Percentiles rank a stretch among this genome's conserved stretches.
phyloP scores from a whole-genome alignment of 2,329 filamentous ascomycete species.

The Verticillium alfalfae region DNA sequence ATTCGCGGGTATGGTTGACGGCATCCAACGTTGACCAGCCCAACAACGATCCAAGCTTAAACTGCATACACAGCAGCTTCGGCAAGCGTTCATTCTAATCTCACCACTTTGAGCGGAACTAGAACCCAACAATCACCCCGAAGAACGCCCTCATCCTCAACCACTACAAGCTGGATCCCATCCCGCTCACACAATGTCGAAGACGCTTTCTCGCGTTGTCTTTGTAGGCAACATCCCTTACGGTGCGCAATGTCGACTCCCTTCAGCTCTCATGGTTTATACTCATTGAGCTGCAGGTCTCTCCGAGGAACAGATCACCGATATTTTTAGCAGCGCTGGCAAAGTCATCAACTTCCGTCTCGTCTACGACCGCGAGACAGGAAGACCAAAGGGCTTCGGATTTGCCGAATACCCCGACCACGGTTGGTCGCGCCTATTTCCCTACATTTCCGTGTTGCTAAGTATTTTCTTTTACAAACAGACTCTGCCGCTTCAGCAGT shows the following conservation, averaged over 20 bases:
- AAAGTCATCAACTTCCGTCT: slow-evolving; percentile 88
- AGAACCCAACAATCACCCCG: background rate
- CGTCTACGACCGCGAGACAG: slow-evolving; percentile 93
- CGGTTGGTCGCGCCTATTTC: slow-evolving; percentile 41
- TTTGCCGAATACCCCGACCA: slow-evolving; percentile 94
- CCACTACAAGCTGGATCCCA: background rate
- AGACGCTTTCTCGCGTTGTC: slow-evolving; percentile 71
- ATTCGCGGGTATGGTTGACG: background rate
- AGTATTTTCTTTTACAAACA: slow-evolving; percentile 15
- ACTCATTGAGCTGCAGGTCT: slow-evolving; percentile 54
- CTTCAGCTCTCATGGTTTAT: background rate
- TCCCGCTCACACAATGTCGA: slow-evolving; percentile 52
- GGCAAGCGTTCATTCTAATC: background rate
- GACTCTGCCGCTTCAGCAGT: slow-evolving; percentile 87
- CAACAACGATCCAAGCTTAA: background rate
- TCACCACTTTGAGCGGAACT: too few relatives aligned
- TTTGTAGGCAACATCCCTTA: slow-evolving; percentile 87
- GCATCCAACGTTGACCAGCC: background rate
- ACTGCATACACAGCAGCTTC: background rate
- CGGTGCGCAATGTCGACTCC: slow-evolving; percentile 39
- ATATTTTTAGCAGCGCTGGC: slow-evolving; percentile 86
- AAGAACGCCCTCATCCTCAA: background rate
- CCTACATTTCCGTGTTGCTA: background rate
- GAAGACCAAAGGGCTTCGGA: slow-evolving; percentile 91
- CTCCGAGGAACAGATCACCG: slow-evolving; percentile 91